phyloP scores from a whole-genome alignment of 2,329 filamentous ascomycete species.

The Xylaria sp. region DNA sequence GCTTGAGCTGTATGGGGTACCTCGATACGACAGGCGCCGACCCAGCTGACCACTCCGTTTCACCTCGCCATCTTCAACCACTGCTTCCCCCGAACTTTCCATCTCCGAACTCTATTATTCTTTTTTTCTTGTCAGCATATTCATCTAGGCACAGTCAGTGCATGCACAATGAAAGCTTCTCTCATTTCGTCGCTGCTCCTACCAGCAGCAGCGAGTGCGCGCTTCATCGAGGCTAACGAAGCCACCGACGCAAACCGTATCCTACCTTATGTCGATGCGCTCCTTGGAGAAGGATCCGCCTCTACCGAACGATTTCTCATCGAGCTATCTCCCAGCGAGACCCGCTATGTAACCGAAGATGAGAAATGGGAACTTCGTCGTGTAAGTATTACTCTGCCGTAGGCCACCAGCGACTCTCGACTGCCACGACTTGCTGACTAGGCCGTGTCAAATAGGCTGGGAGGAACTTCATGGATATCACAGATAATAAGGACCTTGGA shows the following conservation, averaged over 20 bases:
- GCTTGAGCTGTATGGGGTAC: not conserved
- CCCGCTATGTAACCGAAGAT: slow-evolving; percentile 87
- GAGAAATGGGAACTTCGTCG: slow-evolving; percentile 91
- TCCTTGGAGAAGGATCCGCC: slow-evolving; percentile 35
- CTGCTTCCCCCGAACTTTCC: not conserved
- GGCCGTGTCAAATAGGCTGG: slow-evolving; percentile 65
- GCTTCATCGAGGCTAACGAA: slow-evolving; percentile 62
- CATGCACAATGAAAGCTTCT: slow-evolving; percentile 49
- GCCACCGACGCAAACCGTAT: slow-evolving; percentile 56
- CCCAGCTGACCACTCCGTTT: not conserved
- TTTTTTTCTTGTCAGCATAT: not conserved
- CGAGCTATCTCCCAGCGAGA: slow-evolving; percentile 83
- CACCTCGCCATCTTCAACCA: not conserved
- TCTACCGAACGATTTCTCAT: slow-evolving; percentile 70
- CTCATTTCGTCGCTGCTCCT: slow-evolving; percentile 58
- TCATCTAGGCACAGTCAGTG: not conserved
- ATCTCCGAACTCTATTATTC: not conserved
- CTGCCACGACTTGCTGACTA: slow-evolving; percentile 25
- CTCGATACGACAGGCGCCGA: not conserved
- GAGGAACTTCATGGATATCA: slow-evolving; percentile 93
- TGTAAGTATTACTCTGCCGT: slow-evolving; percentile 51
- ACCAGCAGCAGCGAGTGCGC: slow-evolving; percentile 57
- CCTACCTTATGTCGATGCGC: slow-evolving; percentile 52
- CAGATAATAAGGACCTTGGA: slow-evolving; percentile 72
- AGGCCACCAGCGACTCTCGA: not conserved